A percentile compares a stretch with the other conserved stretches of the same genome.
Evolutionary conservation across 1,139 yeast genomes (phyloP).

Genomic region (Debaryomyces udenii): DNA sequence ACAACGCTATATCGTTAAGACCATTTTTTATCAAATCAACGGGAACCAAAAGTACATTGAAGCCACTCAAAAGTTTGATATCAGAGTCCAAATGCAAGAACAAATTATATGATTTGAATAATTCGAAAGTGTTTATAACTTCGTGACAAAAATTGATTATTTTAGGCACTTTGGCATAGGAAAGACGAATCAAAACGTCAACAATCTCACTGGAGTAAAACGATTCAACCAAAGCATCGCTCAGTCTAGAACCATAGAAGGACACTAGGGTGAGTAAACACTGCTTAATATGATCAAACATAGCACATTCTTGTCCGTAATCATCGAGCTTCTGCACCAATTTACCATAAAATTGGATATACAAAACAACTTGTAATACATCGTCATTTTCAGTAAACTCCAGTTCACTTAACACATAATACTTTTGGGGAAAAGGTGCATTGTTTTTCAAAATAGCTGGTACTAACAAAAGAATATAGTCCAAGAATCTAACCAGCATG

Average conservation of each 20-base stretch:
- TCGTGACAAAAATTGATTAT: constrained; percentile 12
- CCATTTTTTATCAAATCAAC: constrained; percentile 21
- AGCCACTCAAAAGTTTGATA: constrained; percentile 24
- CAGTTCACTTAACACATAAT: constrained; percentile 2
- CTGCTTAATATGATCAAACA: constrained; percentile 17
- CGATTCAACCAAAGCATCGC: constrained; percentile 16
- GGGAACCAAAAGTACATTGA: constrained; percentile 27
- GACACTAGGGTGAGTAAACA: constrained; percentile 17
- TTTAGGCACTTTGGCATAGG: constrained; percentile 18
- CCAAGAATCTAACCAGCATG: constrained; percentile 28
- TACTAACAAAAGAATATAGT: constrained; percentile 22
- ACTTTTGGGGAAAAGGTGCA: constrained; percentile 1
- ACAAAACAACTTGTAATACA: constrained; percentile 28
- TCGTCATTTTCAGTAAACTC: constrained; percentile 21
- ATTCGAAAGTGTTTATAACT: constrained; percentile 13
- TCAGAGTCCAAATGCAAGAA: constrained; percentile 24
- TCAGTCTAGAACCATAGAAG: constrained; percentile 16
- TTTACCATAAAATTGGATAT: constrained; percentile 32
- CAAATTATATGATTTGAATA: constrained; percentile 28
- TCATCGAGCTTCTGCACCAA: constrained; percentile 18
- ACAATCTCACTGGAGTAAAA: constrained; percentile 24
- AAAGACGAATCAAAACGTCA: constrained; percentile 21
- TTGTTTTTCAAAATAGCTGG: constrained; percentile 14
- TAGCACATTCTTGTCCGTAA: constrained; percentile 6
- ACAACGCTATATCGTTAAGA: constrained; percentile 22